Conservation (phyloP, 2,329 filamentous ascomycete species). For the Fusarium citri region DNA sequence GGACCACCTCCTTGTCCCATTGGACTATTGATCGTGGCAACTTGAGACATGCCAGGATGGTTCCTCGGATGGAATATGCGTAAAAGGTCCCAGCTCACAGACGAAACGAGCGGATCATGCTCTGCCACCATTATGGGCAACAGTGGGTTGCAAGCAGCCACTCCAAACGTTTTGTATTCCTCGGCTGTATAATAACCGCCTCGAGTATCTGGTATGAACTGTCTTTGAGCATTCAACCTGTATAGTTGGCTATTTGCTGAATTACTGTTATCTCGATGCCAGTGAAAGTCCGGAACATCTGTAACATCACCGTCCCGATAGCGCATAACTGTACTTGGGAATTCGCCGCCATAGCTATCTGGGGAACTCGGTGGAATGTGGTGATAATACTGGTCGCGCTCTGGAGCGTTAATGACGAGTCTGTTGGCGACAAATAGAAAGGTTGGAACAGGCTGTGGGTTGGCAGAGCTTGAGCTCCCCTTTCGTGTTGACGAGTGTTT, state of each 20-base stretch:
- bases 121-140: constrained; percentile 51
- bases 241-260: no score
- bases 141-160: constrained; percentile 54
- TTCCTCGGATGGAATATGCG: constrained; percentile 45
- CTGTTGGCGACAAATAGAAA: constrained; percentile 58
- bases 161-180: constrained; percentile 45
- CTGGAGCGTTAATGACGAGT: constrained; percentile 40
- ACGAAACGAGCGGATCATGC: constrained; percentile 29
- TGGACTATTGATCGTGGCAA: constrained; percentile 36
- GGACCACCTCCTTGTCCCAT: constrained; percentile 26
- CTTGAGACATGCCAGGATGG: constrained; percentile 46
- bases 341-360: constrained; percentile 45
- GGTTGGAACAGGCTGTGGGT: constrained; percentile 22
- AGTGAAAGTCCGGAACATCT: constrained; percentile 37
- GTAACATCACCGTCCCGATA: constrained; percentile 50
- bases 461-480: constrained; percentile 17
- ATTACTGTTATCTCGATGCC: constrained; percentile 40
- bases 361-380: constrained; percentile 46
- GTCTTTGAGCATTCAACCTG: not conserved
- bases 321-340: constrained; percentile 51
- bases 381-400: constrained; percentile 37
- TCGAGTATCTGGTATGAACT: not conserved
- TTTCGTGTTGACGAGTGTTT: constrained; percentile 19
- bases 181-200: not conserved
- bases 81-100: constrained; percentile 46